A percentile compares a stretch with the other conserved stretches of the same genome.
phyloP scores from a whole-genome alignment of 192 early-diverging fungal species.

The Tieghemiomyces parasiticus region DNA sequence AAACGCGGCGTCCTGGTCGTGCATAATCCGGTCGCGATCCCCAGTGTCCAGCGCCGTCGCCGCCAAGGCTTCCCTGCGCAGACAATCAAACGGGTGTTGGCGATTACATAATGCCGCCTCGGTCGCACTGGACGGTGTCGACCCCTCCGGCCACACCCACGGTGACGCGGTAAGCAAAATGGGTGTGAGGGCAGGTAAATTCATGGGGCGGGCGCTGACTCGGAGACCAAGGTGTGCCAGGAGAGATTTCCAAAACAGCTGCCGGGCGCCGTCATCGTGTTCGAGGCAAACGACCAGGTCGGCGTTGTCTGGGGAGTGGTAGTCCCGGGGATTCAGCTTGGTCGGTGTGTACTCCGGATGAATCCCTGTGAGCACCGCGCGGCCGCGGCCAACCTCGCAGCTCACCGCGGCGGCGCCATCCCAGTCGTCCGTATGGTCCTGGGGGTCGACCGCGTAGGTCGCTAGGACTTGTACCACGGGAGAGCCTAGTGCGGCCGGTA shows the following conservation, averaged over 20 bases:
- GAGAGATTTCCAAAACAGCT: conserved; percentile 36
- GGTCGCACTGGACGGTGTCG: neutral
- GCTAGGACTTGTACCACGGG: no score
- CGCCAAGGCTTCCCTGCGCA: no score
- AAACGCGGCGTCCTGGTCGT: neutral
- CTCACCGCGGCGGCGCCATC: conserved; percentile 47
- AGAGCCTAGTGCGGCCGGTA: no score
- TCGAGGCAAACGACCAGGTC: conserved; percentile 30
- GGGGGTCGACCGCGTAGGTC: no score
- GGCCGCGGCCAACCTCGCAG: conserved; percentile 46
- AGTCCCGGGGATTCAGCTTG: conserved; percentile 33
- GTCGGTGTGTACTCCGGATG: conserved; percentile 71
- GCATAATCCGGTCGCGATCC: neutral
- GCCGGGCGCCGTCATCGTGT: conserved; percentile 29
- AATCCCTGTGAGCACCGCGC: conserved; percentile 58
- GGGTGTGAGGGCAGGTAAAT: conserved; percentile 5
- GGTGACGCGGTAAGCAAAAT: neutral
- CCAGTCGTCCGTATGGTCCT: conserved; percentile 13
- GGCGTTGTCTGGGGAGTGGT: conserved; percentile 25
- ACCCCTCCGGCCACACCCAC: neutral
- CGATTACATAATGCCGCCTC: no score
- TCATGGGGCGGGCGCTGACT: conserved; percentile 17
- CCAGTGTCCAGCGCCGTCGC: neutral
- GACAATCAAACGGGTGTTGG: no score
- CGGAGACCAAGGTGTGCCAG: conserved; percentile 52